A percentile compares a stretch with the other conserved stretches of the same genome.
phyloP scores from a whole-genome alignment of 2,329 filamentous ascomycete genomes.

The Diaporthe ilicicola region DNA sequence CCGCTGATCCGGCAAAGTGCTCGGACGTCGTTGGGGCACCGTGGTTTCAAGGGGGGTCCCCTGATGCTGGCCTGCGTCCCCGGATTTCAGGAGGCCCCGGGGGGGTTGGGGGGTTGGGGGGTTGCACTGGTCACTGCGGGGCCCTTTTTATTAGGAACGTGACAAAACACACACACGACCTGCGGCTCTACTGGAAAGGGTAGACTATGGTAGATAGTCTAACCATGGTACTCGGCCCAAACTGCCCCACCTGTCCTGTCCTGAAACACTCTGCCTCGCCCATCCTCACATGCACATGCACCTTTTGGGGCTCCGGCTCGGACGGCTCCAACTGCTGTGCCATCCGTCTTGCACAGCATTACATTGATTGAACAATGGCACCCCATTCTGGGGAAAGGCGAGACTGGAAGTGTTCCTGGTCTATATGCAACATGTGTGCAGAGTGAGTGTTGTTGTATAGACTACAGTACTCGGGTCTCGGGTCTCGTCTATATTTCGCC shows the following conservation, averaged over 20 bases:
- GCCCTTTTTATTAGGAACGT: not conserved
- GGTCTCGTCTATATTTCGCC: constrained; percentile 5
- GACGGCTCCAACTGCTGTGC: too few relatives aligned
- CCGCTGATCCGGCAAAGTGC: not conserved
- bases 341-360: not conserved
- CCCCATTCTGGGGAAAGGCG: not conserved
- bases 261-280: constrained; percentile 14
- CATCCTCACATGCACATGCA: not conserved
- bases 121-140: too few relatives aligned
- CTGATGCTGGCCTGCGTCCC: constrained; percentile 12
- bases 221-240: constrained; percentile 16
- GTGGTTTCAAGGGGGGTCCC: constrained; percentile 20
- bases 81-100: constrained; percentile 17
- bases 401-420: not conserved
- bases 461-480: too few relatives aligned
- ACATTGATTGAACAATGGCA: not conserved
- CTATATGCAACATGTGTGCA: too few relatives aligned
- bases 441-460: too few relatives aligned
- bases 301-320: not conserved
- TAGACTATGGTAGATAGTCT: too few relatives aligned
- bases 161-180: not conserved
- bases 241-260: constrained; percentile 21
- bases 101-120: too few relatives aligned
- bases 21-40: not conserved
- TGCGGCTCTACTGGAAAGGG: not conserved